These are phyloP conservation scores for Sporisorium graminicola DNA, from an alignment of 1,284 basidiomycete species.

Conservation along the genomic window DNA sequence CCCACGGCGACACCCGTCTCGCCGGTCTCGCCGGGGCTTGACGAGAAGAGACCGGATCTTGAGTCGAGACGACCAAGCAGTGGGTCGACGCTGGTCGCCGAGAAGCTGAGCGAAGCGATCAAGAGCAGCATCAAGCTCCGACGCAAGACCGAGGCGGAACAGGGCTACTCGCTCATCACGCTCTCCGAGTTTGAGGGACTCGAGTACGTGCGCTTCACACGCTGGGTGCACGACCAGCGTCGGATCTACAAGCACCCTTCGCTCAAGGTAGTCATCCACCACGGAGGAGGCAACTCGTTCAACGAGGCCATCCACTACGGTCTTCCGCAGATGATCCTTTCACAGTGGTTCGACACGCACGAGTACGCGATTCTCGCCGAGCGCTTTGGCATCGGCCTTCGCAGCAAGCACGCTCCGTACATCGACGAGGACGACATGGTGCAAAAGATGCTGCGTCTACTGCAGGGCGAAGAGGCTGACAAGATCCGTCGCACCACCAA, in stretches of 20 bases:
- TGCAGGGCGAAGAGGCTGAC: conserved; percentile 35
- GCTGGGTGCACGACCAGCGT: conserved; percentile 55
- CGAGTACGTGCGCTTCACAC: conserved; percentile 51
- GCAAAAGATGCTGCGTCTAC: conserved; percentile 40
- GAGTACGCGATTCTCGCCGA: conserved; percentile 53
- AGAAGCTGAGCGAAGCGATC: conserved; percentile 34
- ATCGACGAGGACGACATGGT: conserved; percentile 50
- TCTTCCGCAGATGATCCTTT: conserved; percentile 60
- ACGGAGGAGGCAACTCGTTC: conserved; percentile 66
- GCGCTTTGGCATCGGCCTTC: conserved; percentile 50
- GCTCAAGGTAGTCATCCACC: conserved; percentile 57
- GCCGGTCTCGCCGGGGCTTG: conserved; percentile 1
- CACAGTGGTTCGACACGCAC: conserved; percentile 65
- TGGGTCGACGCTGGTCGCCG: conserved; percentile 17
- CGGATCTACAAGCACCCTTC: conserved; percentile 60
- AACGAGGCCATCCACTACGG: conserved; percentile 64
- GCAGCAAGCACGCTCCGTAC: conserved; percentile 47
- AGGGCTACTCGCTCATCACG: conserved; percentile 43
- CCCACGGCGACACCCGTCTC: not conserved
- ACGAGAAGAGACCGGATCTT: conserved; percentile 22
- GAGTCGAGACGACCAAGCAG: conserved; percentile 22
- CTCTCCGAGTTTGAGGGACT: conserved; percentile 49
- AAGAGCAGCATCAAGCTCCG: conserved; percentile 25
- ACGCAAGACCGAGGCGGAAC: conserved; percentile 31
- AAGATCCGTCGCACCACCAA: conserved; percentile 43